Percentiles rank a stretch among this genome's conserved stretches.
These are phyloP conservation scores for Sporothrix luriei DNA, from an alignment of 2,329 filamentous ascomycete genomes.

Conservation along the genomic window DNA sequence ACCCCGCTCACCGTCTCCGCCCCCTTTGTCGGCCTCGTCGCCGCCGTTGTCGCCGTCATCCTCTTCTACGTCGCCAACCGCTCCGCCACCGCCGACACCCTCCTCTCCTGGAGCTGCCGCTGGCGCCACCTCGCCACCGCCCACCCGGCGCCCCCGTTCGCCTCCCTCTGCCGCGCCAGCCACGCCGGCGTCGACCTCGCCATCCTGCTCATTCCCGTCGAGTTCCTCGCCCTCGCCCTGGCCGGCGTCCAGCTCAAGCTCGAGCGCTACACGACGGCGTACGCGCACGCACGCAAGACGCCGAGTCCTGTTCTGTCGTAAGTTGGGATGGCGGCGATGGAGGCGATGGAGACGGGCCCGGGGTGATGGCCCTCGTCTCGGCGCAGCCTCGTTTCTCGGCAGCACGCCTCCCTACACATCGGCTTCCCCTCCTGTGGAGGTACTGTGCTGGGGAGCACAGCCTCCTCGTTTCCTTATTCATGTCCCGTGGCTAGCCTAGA, in stretches of 20 bases:
- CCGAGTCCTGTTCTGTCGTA: constrained; percentile 39
- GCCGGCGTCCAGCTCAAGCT: constrained; percentile 51
- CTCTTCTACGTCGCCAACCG: constrained; percentile 62
- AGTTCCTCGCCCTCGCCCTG: constrained; percentile 53
- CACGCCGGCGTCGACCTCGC: constrained; percentile 57
- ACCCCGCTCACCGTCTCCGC: constrained; percentile 46
- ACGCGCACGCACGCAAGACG: constrained; percentile 43
- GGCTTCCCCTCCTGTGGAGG: too few relatives aligned
- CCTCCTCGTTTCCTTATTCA: neutral
- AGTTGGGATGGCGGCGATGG: neutral
- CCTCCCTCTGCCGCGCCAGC: constrained; percentile 59
- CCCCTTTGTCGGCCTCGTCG: constrained; percentile 50
- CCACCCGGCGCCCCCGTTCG: constrained; percentile 57
- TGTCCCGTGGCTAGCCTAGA: neutral
- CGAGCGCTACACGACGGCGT: constrained; percentile 47
- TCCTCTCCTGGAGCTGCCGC: constrained; percentile 65
- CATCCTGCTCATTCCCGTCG: constrained; percentile 60
- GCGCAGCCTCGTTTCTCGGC: too few relatives aligned
- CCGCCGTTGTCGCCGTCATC: constrained; percentile 56
- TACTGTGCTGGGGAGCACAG: too few relatives aligned
- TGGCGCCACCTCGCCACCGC: constrained; percentile 57
- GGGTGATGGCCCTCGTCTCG: too few relatives aligned
- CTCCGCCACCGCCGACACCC: constrained; percentile 55
- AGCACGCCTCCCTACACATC: too few relatives aligned
- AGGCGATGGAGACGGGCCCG: too few relatives aligned